Base-by-base conservation (phyloP, 305 asterid genomes). In the Petunia hybrid region DNA sequence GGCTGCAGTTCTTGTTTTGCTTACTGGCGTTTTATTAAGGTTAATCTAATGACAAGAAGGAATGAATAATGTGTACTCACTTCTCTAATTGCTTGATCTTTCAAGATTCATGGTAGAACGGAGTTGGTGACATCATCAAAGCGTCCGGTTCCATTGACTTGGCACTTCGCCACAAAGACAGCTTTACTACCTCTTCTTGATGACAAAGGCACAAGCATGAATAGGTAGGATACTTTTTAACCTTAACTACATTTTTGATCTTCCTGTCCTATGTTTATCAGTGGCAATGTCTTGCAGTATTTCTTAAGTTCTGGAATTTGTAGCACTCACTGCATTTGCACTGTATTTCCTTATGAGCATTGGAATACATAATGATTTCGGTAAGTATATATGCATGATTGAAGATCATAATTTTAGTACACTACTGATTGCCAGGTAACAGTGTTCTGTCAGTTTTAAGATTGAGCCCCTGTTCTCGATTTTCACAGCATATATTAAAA, bases 81-180 rank as follows among this genome's bases (percentile, higher is more conserved):
- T 82, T 42, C 77, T 82, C 82, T 85, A 87, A 62, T 78, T 83
- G 82, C 60, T 57, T 80, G 83, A 73, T 82, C 80, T 86, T 83
- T 77, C 83, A 84, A 94, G 99, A 94, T 97, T 87, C 99, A 97
- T 83, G 98, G 99, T 57, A 93, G 92, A 90, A 94, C 99, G 38
- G 99, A 97, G 92, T 84, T 97, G 88, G 97, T 97, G 74, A 90
- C 95, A 56, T 92, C 99, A 82, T 85, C 96, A 76, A 97, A 90
- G 87, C 99, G 99, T 78, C 99, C 98, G 65, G 99, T 97, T 86
- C 98, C 99, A 9, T 87, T 97, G 91, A 97, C 92, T 68, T 93
- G 99, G 99, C 95, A 93, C 83, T 94, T 97, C 84, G 93, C 99
- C 22, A 89, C 97, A 70, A 97, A 91, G 92, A 85, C 95, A 83